Evolutionary conservation across 352 stramenopile species (phyloP).

Genomic region (Phytophthora nicotianae): DNA sequence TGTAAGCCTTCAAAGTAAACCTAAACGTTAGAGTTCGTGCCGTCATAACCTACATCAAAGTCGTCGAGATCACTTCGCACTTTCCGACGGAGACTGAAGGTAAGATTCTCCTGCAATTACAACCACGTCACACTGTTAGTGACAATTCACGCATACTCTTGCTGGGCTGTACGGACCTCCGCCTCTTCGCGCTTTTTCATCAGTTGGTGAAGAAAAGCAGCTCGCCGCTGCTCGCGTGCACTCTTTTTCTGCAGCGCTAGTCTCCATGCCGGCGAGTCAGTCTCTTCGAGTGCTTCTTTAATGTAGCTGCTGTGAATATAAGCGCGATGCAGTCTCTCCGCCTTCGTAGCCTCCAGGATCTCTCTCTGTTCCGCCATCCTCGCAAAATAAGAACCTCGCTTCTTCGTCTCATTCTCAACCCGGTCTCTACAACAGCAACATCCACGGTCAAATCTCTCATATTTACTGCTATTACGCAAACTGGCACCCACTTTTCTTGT

Average conservation of each 20-base stretch:
- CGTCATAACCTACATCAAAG: conserved; percentile 51
- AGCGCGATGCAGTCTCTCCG: conserved; percentile 68
- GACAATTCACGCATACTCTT: background rate
- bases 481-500: conserved; percentile 51
- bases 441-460: background rate
- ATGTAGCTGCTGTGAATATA: conserved; percentile 79
- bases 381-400: conserved; percentile 34
- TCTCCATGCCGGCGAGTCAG: conserved; percentile 69
- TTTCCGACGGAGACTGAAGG: conserved; percentile 59
- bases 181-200: conserved; percentile 44
- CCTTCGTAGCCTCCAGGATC: conserved; percentile 60
- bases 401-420: conserved; percentile 37
- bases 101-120: conserved; percentile 40
- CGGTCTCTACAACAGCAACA: conserved; percentile 39
- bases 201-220: conserved; percentile 62
- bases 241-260: conserved; percentile 63
- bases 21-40: background rate
- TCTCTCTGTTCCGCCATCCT: conserved; percentile 41
- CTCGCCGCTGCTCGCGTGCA: conserved; percentile 59
- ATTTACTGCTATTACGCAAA: background rate
- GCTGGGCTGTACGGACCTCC: conserved; percentile 28
- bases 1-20: conserved; percentile 6
- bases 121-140: background rate
- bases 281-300: conserved; percentile 73
- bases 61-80: conserved; percentile 58